Conservation (phyloP, 495 filamentous ascomycete genomes). For the Hypomontagnella submonticulosa region DNA sequence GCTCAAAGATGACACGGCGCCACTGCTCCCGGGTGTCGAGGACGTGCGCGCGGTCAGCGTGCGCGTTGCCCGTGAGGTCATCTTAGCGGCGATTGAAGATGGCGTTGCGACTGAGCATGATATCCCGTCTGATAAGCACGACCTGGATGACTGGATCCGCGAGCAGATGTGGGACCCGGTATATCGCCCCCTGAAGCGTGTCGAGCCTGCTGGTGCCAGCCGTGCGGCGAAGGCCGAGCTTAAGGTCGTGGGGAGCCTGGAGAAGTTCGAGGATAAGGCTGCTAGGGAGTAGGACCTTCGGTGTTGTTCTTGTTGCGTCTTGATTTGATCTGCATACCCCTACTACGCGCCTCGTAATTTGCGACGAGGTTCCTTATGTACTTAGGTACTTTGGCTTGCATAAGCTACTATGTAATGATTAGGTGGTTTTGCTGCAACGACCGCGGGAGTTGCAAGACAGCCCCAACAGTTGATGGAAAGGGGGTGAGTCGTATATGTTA, state of each 20-base stretch:
- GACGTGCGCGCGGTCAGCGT: conserved; percentile 81
- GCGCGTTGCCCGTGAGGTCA: conserved; percentile 81
- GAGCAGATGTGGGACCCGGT: conserved; percentile 91
- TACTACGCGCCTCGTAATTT: too few relatives aligned
- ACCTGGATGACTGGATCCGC: conserved; percentile 81
- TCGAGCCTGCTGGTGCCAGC: conserved; percentile 61
- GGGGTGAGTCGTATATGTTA: too few relatives aligned
- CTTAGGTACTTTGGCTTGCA: too few relatives aligned
- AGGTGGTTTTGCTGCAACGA: too few relatives aligned
- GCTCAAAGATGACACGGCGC: conserved; percentile 57
- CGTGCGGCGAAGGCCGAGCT: conserved; percentile 69
- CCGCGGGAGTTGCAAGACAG: too few relatives aligned
- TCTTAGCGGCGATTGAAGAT: conserved; percentile 75
- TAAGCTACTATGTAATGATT: too few relatives aligned
- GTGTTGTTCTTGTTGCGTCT: background rate
- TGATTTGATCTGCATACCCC: too few relatives aligned
- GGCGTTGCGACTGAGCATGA: conserved; percentile 67
- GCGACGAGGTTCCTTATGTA: too few relatives aligned
- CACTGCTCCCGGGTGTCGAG: conserved; percentile 80
- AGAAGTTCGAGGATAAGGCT: conserved; percentile 20
- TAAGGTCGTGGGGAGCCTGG: conserved; percentile 58
- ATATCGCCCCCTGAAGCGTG: conserved; percentile 72
- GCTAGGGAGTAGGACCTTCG: conserved; percentile 12
- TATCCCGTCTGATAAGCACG: conserved; percentile 67
- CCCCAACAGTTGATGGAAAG: too few relatives aligned